Percentiles rank a stretch among this genome's conserved stretches.
phyloP scores from a whole-genome alignment of 805 yeast genomes.

The Lipomyces orientalis region DNA sequence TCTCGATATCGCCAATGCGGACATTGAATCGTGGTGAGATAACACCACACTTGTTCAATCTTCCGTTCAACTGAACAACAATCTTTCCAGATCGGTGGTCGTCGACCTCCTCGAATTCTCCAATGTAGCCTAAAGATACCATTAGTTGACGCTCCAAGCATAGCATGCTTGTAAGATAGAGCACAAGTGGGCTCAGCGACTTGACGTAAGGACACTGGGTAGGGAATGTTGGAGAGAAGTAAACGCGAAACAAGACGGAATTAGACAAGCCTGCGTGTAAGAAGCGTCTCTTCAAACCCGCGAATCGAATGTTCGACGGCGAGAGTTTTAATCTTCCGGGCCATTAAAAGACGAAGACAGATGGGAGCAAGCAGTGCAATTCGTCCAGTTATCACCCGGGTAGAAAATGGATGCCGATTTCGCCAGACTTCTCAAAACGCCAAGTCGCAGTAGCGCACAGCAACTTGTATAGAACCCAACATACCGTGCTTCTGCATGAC shows the following conservation, averaged over 20 bases:
- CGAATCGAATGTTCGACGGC: neutral
- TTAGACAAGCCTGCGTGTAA: slow-evolving; percentile 47
- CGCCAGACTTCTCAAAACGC: neutral
- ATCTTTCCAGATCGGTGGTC: slow-evolving; percentile 99
- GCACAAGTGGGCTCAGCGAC: neutral
- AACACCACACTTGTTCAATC: slow-evolving; percentile 98
- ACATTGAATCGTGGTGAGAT: slow-evolving; percentile 99
- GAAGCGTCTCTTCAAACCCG: slow-evolving; percentile 39
- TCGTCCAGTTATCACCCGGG: slow-evolving; percentile 99
- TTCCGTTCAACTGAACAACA: slow-evolving; percentile 95
- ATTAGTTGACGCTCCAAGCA: slow-evolving; percentile 22
- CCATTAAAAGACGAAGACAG: slow-evolving; percentile 97
- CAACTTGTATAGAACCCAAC: slow-evolving; percentile 42
- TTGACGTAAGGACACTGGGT: neutral
- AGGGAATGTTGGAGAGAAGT: slow-evolving; percentile 43
- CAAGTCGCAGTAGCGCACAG: neutral
- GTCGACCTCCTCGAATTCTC: slow-evolving; percentile 96
- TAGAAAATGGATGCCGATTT: neutral
- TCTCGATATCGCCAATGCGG: slow-evolving; percentile 92
- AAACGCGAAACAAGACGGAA: slow-evolving; percentile 43
- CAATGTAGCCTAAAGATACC: slow-evolving; percentile 70
- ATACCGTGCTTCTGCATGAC: slow-evolving; percentile 97
- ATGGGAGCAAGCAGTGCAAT: slow-evolving; percentile 73
- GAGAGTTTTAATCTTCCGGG: slow-evolving; percentile 78
- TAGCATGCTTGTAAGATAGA: neutral